Evolutionary conservation across 495 filamentous ascomycete genomes (phyloP), one percentile per base, ranked within the genome.

Genomic region (Penicillium alfredii): DNA sequence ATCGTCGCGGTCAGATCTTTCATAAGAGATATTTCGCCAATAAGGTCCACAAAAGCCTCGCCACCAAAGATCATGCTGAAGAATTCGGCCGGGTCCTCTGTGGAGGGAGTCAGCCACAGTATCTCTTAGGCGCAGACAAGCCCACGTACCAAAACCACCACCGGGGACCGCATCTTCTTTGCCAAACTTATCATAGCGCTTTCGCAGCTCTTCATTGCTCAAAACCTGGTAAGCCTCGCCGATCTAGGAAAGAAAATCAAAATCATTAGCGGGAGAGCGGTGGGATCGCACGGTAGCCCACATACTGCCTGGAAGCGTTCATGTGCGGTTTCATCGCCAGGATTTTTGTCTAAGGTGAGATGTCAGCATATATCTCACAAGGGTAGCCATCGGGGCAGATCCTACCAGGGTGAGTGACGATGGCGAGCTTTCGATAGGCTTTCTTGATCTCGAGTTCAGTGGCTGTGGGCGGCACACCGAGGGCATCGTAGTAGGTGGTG

Each of bases 391-490:
- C 11, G 0, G 12, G 19, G 4, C 14, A 30, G 8, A 40, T 18
- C 60, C 19, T 62, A 80, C 76, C 76, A n/a, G 80, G 80, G 49
- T 84, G 80, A 40, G 81, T 78, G 38, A 73, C 71, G 49, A 99
- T 94, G 29, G 92, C 92, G 19, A 92, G 81, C 63, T 89, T 97
- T 42, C 92, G 76, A 62, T 99, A 99, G n/a, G 92, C 92, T 65
- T 97, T 97, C 71, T 99, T 99, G 66, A 99, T 96, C 45, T 99
- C 93, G 6, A 97, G 80, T 57, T 94, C 88, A 37, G 87, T 83
- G 11, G 92, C 93, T 8, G 80, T 86, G 26, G 89, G 82, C 58
- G 80, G 76, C 51, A 99, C 93, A 40, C 82, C 84, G 9, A 99
- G 73, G 49, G 76, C 79, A 60, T 98, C 93, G 64, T 98, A 98